Evolutionary conservation across 139 green algal species (phyloP).

Genomic region (Chlamydomonas asymmetrica): DNA sequence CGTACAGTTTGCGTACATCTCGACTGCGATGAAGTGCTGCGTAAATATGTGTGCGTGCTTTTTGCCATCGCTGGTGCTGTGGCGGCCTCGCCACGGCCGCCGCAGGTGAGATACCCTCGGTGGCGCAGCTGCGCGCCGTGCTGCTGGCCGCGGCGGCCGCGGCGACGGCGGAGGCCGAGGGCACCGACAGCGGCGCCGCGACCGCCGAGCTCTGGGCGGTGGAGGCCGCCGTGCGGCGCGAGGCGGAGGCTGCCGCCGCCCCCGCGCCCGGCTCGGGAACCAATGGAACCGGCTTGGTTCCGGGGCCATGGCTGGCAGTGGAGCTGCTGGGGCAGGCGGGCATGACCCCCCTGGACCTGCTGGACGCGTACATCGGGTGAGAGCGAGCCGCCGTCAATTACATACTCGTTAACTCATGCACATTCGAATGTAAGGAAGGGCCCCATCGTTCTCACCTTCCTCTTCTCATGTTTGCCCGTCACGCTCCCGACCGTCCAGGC

Average conservation of each 20-base stretch:
- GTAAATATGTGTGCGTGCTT: too few species aligned
- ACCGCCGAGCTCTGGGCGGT: neutral
- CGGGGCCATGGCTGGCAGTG: neutral
- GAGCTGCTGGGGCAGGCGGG: neutral
- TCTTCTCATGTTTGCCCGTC: too few species aligned
- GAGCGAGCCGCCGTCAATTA: neutral
- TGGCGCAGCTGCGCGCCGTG: slow-evolving; percentile 8
- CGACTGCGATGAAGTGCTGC: neutral
- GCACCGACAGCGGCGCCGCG: neutral
- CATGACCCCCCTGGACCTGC: slow-evolving; percentile 16
- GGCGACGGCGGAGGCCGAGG: neutral
- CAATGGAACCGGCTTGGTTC: too few species aligned
- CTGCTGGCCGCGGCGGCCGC: slow-evolving; percentile 24
- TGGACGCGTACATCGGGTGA: slow-evolving; percentile 13
- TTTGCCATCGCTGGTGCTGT: too few species aligned
- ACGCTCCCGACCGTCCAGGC: too few species aligned
- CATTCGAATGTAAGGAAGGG: neutral
- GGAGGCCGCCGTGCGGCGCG: neutral
- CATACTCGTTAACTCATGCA: neutral
- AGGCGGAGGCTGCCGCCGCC: too few species aligned
- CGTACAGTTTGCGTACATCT: neutral
- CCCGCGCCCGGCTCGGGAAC: too few species aligned
- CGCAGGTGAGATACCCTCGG: slow-evolving; percentile 14
- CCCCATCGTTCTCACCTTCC: too few species aligned
- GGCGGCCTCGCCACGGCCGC: neutral